Conservation (phyloP, 768 basidiomycete genomes). For the Termitomyces sp. region DNA sequence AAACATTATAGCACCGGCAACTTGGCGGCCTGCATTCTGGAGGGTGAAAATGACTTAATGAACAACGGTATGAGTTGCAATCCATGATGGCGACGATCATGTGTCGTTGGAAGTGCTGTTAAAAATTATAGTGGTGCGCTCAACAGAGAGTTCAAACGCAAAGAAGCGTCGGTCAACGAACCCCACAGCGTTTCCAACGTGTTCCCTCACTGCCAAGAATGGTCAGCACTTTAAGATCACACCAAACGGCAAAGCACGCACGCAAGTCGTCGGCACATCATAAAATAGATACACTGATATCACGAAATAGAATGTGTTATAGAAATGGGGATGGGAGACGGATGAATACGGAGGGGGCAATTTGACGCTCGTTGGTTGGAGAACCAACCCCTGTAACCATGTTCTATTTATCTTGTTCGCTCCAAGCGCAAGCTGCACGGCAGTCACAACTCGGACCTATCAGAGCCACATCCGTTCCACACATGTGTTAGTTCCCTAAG, state of each 20-base stretch:
- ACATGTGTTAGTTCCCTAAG: slow-evolving; percentile 29
- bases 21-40: slow-evolving; percentile 47
- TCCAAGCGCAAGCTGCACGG: slow-evolving; percentile 23
- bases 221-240: slow-evolving; percentile 12
- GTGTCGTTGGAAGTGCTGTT: slow-evolving; percentile 78
- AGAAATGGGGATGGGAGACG: neutral
- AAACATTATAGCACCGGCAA: slow-evolving; percentile 61
- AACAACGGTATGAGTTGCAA: slow-evolving; percentile 63
- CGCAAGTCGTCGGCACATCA: slow-evolving; percentile 78
- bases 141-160: neutral
- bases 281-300: slow-evolving; percentile 5
- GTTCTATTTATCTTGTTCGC: slow-evolving; percentile 16
- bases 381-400: neutral
- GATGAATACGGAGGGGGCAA: slow-evolving; percentile 1
- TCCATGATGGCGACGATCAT: slow-evolving; percentile 71
- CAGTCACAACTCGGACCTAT: slow-evolving; percentile 22
- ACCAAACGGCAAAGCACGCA: slow-evolving; percentile 34
- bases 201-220: slow-evolving; percentile 60
- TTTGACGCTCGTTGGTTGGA: neutral
- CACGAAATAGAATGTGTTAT: neutral
- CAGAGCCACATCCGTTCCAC: slow-evolving; percentile 28
- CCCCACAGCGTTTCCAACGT: slow-evolving; percentile 68
- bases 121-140: neutral
- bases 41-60: slow-evolving; percentile 60
- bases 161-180: slow-evolving; percentile 24